Evolutionary conservation across 2,329 filamentous ascomycete genomes (phyloP).

Genomic region (Colletotrichum kahawae): DNA sequence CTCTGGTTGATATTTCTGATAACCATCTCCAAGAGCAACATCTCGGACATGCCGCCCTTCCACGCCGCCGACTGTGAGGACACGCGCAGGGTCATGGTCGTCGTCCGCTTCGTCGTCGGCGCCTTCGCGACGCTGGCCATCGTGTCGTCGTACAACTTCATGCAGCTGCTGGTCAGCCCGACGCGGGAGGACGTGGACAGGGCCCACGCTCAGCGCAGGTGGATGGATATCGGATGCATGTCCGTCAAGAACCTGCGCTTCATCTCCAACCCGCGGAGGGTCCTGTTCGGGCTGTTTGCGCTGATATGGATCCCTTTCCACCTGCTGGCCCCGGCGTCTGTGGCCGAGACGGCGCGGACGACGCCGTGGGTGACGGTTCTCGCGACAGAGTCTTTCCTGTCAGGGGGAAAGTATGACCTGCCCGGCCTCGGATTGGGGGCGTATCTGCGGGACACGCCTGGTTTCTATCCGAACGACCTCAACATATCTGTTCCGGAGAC

Average conservation of each 20-base stretch:
- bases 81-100: neutral
- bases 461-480: neutral
- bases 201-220: conserved; percentile 45
- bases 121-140: conserved; percentile 16
- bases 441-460: neutral
- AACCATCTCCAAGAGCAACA: neutral
- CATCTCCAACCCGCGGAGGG: conserved; percentile 18
- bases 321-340: conserved; percentile 27
- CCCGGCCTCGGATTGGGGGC: neutral
- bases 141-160: conserved; percentile 23
- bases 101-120: conserved; percentile 46
- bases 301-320: conserved; percentile 31
- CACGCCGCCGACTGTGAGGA: neutral
- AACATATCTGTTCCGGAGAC: neutral
- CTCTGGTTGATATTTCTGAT: neutral
- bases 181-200: conserved; percentile 32
- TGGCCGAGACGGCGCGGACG: conserved; percentile 3
- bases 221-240: conserved; percentile 50
- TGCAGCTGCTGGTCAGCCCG: conserved; percentile 23
- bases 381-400: neutral
- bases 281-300: conserved; percentile 25
- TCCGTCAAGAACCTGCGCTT: conserved; percentile 41
- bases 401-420: conserved; percentile 20
- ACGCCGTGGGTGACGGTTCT: neutral
- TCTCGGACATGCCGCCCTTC: neutral